A percentile compares a stretch with the other conserved stretches of the same genome.
Evolutionary conservation across 2,329 filamentous ascomycete species (phyloP).

Genomic region (Leptographium wingfieldii): DNA sequence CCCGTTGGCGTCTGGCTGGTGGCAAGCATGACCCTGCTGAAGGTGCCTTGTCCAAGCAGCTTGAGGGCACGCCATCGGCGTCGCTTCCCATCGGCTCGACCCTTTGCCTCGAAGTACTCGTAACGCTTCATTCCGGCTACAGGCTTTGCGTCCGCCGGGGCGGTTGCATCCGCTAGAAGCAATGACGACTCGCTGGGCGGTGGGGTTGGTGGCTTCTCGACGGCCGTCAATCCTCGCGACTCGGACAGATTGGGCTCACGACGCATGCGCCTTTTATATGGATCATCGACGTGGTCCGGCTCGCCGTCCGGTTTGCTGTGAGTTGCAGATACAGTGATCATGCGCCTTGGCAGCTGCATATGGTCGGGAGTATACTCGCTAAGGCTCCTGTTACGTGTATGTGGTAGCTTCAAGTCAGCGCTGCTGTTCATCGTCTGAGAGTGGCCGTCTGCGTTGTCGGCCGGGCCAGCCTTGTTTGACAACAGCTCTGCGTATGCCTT

Average conservation of each 20-base stretch:
- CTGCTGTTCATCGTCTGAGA: slow-evolving; percentile 3
- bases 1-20: slow-evolving; percentile 57
- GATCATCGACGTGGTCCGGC: background rate
- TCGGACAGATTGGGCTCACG: slow-evolving; percentile 73
- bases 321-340: slow-evolving; percentile 59
- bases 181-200: slow-evolving; percentile 63
- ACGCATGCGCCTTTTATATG: slow-evolving; percentile 33
- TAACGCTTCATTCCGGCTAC: slow-evolving; percentile 25
- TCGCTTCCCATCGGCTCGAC: slow-evolving; percentile 53
- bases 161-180: slow-evolving; percentile 27
- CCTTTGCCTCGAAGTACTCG: slow-evolving; percentile 60
- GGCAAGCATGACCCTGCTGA: slow-evolving; percentile 85
- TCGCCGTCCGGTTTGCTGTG: slow-evolving; percentile 30
- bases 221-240: slow-evolving; percentile 57
- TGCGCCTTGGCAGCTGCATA: slow-evolving; percentile 54
- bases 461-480: slow-evolving; percentile 14
- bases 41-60: slow-evolving; percentile 80
- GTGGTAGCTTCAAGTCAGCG: slow-evolving; percentile 23
- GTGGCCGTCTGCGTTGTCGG: background rate
- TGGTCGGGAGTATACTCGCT: slow-evolving; percentile 78
- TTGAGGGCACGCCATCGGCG: slow-evolving; percentile 70
- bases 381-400: slow-evolving; percentile 66
- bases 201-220: slow-evolving; percentile 62
- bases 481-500: slow-evolving; percentile 41
- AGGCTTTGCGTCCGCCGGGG: slow-evolving; percentile 26